phyloP scores from a whole-genome alignment of 257 asterid species.

The Mentha longifolia region DNA sequence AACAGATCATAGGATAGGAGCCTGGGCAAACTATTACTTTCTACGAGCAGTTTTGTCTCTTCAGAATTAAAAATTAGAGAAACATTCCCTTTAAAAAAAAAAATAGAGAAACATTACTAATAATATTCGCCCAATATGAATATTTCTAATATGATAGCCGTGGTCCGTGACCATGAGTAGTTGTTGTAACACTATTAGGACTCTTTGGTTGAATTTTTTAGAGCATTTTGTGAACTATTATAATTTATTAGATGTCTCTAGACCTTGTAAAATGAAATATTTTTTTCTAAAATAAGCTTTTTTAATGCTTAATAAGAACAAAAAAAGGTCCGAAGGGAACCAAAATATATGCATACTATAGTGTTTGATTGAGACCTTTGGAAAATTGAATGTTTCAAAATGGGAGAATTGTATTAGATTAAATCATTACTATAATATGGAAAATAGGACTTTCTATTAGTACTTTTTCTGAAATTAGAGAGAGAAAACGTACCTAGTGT shows the following conservation, averaged over 20 bases:
- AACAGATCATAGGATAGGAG: too few relatives aligned
- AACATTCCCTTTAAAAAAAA: too few relatives aligned
- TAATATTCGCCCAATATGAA: background rate
- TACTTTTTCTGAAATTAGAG: background rate
- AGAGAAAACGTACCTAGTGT: background rate
- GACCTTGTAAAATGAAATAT: background rate
- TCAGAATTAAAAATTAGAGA: too few relatives aligned
- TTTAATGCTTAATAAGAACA: background rate
- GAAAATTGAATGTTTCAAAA: too few relatives aligned
- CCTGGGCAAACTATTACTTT: too few relatives aligned
- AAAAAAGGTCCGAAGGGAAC: too few relatives aligned
- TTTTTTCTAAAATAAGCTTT: background rate
- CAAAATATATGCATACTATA: too few relatives aligned
- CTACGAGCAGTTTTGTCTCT: conserved; percentile 11
- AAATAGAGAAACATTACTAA: background rate
- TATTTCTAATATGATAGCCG: background rate
- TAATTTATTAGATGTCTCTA: background rate
- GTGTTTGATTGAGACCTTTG: too few relatives aligned
- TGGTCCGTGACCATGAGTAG: background rate
- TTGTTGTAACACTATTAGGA: background rate
- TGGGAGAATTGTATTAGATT: too few relatives aligned
- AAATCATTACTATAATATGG: too few relatives aligned
- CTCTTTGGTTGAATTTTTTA: background rate
- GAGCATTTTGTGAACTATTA: background rate
- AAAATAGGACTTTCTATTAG: too few relatives aligned